These are phyloP conservation scores for Tolypocladium inflatum DNA, from an alignment of 2,329 filamentous ascomycete genomes.

Conservation along the genomic window DNA sequence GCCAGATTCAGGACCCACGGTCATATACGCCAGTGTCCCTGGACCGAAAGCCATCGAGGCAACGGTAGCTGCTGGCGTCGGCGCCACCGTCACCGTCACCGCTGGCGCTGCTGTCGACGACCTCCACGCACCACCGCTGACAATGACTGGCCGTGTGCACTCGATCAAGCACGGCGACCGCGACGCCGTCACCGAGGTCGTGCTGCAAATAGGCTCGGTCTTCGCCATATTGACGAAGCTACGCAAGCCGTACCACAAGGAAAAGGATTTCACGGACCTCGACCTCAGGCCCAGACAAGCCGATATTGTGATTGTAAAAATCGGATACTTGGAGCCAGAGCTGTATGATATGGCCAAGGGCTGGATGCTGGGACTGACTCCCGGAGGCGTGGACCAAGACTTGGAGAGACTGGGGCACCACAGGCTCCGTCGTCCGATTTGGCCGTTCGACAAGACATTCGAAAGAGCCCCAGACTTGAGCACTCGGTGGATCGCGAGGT, in stretches of 20 bases:
- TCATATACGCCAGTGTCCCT: conserved; percentile 45
- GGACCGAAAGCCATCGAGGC: conserved; percentile 31
- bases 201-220: conserved; percentile 38
- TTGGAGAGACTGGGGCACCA: conserved; percentile 36
- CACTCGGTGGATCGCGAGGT: conserved; percentile 11
- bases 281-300: conserved; percentile 32
- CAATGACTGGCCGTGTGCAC: conserved; percentile 39
- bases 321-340: conserved; percentile 45
- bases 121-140: conserved; percentile 36
- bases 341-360: conserved; percentile 42
- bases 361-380: conserved; percentile 45
- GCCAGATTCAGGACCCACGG: conserved; percentile 20
- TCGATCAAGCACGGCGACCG: conserved; percentile 39
- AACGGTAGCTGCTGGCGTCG: conserved; percentile 34
- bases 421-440: conserved; percentile 38
- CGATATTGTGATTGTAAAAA: conserved; percentile 45
- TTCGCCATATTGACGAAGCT: conserved; percentile 41
- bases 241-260: conserved; percentile 44
- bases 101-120: conserved; percentile 40
- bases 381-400: conserved; percentile 45
- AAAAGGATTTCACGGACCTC: conserved; percentile 40
- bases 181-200: conserved; percentile 36
- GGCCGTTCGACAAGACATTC: conserved; percentile 15
- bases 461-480: conserved; percentile 8
- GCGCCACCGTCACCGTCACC: conserved; percentile 37